These are phyloP conservation scores for Wallemia ichthyophaga DNA, from an alignment of 1,284 basidiomycete species.

Conservation along the genomic window DNA sequence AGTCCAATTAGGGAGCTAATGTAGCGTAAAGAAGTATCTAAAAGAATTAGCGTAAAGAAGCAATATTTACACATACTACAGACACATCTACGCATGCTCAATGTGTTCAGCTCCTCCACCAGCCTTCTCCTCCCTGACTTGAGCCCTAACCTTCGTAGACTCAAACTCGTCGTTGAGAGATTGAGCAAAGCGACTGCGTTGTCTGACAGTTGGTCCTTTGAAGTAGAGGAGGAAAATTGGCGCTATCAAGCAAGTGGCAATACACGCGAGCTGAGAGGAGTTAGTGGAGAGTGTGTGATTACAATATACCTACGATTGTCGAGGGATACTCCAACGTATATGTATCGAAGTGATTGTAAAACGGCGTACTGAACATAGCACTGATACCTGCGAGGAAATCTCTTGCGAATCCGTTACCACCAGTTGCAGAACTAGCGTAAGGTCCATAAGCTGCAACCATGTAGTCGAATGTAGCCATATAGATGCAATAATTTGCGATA, in stretches of 20 bases:
- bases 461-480: slow-evolving; percentile 17
- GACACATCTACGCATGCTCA: not conserved
- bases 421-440: slow-evolving; percentile 17
- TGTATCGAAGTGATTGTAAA: slow-evolving; percentile 12
- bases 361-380: slow-evolving; percentile 17
- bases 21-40: too few relatives aligned
- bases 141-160: not conserved
- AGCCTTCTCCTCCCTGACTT: not conserved
- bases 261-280: slow-evolving; percentile 7
- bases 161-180: slow-evolving; percentile 8
- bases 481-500: slow-evolving; percentile 13
- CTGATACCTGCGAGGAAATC: slow-evolving; percentile 18
- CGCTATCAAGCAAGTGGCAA: slow-evolving; percentile 11
- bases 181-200: slow-evolving; percentile 10
- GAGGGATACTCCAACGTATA: slow-evolving; percentile 9
- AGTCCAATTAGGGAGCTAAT: too few relatives aligned
- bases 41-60: too few relatives aligned
- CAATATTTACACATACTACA: too few relatives aligned
- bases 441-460: slow-evolving; percentile 17
- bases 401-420: slow-evolving; percentile 13
- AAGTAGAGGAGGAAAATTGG: slow-evolving; percentile 13
- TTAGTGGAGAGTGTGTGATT: too few relatives aligned
- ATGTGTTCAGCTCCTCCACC: not conserved
- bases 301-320: slow-evolving; percentile 5
- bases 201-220: slow-evolving; percentile 10